phyloP scores from a whole-genome alignment of 2,329 filamentous ascomycete genomes.

The Aureobasidium sp. region DNA sequence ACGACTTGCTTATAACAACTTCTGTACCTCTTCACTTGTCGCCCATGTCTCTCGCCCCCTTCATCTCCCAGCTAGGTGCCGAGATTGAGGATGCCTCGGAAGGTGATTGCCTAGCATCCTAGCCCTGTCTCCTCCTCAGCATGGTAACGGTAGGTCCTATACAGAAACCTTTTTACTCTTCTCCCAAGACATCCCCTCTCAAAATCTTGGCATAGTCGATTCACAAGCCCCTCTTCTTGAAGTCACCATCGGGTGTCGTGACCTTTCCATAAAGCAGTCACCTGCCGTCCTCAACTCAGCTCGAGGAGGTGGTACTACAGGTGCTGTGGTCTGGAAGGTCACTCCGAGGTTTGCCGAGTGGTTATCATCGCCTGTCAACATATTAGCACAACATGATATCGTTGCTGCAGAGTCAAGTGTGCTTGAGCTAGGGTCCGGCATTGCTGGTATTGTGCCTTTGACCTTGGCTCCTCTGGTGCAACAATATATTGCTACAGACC shows the following conservation, averaged over 20 bases:
- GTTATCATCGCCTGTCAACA: constrained; percentile 56
- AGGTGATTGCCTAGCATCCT: constrained; percentile 11
- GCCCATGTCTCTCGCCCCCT: not conserved
- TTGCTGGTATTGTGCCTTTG: constrained; percentile 70
- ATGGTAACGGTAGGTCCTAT: constrained; percentile 15
- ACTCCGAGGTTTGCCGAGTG: constrained; percentile 75
- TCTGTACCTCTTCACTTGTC: not conserved
- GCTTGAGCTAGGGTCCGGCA: constrained; percentile 81
- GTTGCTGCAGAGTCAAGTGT: constrained; percentile 50
- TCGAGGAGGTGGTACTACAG: constrained; percentile 63
- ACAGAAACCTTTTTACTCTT: constrained; percentile 85
- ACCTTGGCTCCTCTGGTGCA: constrained; percentile 52
- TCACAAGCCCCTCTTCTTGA: constrained; percentile 52
- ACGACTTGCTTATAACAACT: too few species aligned
- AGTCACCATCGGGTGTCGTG: constrained; percentile 56
- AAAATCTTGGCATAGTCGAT: constrained; percentile 79
- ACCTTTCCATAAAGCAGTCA: constrained; percentile 74
- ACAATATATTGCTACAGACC: constrained; percentile 75
- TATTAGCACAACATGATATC: constrained; percentile 49
- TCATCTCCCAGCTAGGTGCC: constrained; percentile 30
- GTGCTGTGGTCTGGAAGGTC: constrained; percentile 83
- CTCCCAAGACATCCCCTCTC: constrained; percentile 62
- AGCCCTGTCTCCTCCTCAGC: not conserved
- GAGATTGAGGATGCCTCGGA: constrained; percentile 25
- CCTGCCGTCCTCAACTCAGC: constrained; percentile 72